Base-by-base conservation (phyloP, 352 stramenopile species). In the Peronospora farinosa region DNA sequence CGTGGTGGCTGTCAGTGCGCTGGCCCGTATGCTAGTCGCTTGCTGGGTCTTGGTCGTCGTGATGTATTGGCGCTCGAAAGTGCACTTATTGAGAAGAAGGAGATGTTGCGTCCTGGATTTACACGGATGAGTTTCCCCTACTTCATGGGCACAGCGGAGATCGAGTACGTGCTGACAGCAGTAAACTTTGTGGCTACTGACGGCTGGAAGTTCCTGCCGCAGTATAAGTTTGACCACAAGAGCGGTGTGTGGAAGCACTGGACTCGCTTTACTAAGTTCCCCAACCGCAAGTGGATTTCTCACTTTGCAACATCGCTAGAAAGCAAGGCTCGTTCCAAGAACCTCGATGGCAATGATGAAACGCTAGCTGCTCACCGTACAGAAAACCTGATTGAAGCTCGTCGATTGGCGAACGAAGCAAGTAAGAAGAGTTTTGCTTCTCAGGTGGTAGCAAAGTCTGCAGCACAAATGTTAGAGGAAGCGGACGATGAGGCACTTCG, bases 201-300 rank as follows among this genome's bases (percentile, higher is more conserved):
- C 45, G 96, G 90, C 40, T 97, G 82, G 78, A 88, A 87, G 30
- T 92, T 98, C 19, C 67, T 99, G 25, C 90, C 88, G 19, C 78
- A 96, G 52, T 99, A 99, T 69, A 67, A 71, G 36, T 97, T 96
- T 60, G 97, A 98, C 68, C 84, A 97, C 68, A 83, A 93, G 25
- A 98, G 92, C 31, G 96, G 95, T 16, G 93, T 97, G 55, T 97
- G 88, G 88, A 88, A 86, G 37, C 88, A 97, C 62, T 66, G 54
- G 40, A 80, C 55, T 43, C 65, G 67, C 5, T 76, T 81, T 43
- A 75, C 62, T 28, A 77, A 74, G 50, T 79, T 79, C 42, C 63
- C 69, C 15, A 57, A 70, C 27, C 69, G 69, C 27, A 79, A 80
- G 51, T 78, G 46, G 70, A 84, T 62, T 47, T 89, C 67, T 25